These are phyloP conservation scores for Phytophthora pistaciae DNA, from an alignment of 352 stramenopile genomes.

Conservation along the genomic window DNA sequence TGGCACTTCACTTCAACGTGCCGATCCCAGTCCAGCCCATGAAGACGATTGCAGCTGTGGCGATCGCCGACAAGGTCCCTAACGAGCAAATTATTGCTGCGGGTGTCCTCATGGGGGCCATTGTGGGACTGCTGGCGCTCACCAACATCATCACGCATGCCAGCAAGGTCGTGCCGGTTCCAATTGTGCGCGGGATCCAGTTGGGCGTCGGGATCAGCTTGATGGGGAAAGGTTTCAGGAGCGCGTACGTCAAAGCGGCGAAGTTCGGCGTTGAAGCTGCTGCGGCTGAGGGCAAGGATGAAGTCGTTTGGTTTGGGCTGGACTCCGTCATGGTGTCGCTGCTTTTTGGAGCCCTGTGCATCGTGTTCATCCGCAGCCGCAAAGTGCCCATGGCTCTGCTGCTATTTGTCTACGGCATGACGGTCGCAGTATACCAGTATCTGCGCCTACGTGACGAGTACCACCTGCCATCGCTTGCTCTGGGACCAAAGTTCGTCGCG, in stretches of 20 bases:
- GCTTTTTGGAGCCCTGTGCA: constrained; percentile 76
- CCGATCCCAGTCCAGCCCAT: constrained; percentile 97
- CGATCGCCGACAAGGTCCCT: constrained; percentile 84
- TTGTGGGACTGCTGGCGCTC: constrained; percentile 71
- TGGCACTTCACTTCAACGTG: constrained; percentile 90
- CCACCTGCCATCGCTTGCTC: constrained; percentile 55
- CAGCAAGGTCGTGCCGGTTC: constrained; percentile 88
- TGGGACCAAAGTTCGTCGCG: constrained; percentile 69
- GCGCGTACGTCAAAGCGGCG: constrained; percentile 58
- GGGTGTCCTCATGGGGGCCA: constrained; percentile 84
- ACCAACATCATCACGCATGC: constrained; percentile 93
- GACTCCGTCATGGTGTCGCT: constrained; percentile 77
- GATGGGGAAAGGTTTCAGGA: constrained; percentile 84
- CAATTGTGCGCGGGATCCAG: constrained; percentile 93
- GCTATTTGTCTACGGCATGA: constrained; percentile 79
- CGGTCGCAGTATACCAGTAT: constrained; percentile 72
- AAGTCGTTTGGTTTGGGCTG: constrained; percentile 68
- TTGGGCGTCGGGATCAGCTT: constrained; percentile 92
- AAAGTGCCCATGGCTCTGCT: constrained; percentile 72
- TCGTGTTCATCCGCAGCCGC: constrained; percentile 69
- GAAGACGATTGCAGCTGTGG: constrained; percentile 94
- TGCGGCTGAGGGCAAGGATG: constrained; percentile 18
- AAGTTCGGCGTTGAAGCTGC: constrained; percentile 25
- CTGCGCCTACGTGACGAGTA: constrained; percentile 52
- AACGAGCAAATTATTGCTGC: constrained; percentile 86